These are phyloP conservation scores for Centella asiatica DNA, from an alignment of 129 eudicot genomes.

Conservation along the genomic window DNA sequence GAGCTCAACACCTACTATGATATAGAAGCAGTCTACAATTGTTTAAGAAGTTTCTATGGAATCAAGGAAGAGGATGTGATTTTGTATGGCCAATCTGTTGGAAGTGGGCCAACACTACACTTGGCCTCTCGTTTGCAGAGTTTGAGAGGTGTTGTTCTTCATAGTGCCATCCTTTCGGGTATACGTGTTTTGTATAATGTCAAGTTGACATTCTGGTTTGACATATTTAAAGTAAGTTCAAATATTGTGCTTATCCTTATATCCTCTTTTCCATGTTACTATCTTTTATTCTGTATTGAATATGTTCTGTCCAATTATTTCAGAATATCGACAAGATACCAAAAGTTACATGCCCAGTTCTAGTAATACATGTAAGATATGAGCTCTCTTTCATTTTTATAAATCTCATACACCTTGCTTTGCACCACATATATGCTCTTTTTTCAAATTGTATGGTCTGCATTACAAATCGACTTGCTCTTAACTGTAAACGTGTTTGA, in stretches of 20 bases:
- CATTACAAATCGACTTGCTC: not conserved
- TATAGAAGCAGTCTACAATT: slow-evolving; percentile 86
- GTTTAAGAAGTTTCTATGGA: slow-evolving; percentile 65
- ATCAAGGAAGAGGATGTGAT: slow-evolving; percentile 79
- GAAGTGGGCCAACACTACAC: slow-evolving; percentile 92
- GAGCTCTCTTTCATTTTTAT: not conserved
- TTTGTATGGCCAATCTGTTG: slow-evolving; percentile 94
- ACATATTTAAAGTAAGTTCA: slow-evolving; percentile 69
- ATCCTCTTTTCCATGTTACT: not conserved
- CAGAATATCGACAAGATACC: slow-evolving; percentile 90
- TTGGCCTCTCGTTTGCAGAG: slow-evolving; percentile 65
- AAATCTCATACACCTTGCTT: not conserved
- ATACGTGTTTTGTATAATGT: slow-evolving; percentile 77
- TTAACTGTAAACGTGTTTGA: no score
- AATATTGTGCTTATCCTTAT: not conserved
- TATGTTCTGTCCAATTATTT: slow-evolving; percentile 7
- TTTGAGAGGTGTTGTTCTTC: slow-evolving; percentile 81
- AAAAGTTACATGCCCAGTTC: slow-evolving; percentile 67
- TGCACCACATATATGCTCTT: not conserved
- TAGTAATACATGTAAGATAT: slow-evolving; percentile 82
- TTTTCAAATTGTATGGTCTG: not conserved
- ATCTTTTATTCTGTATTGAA: not conserved
- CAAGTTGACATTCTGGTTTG: slow-evolving; percentile 91
- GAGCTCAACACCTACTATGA: slow-evolving; percentile 86
- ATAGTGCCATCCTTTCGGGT: slow-evolving; percentile 88